A percentile compares a stretch with the other conserved stretches of the same genome.
Conservation (phyloP, 148 eudicot species). For the Limonium bicolor region DNA sequence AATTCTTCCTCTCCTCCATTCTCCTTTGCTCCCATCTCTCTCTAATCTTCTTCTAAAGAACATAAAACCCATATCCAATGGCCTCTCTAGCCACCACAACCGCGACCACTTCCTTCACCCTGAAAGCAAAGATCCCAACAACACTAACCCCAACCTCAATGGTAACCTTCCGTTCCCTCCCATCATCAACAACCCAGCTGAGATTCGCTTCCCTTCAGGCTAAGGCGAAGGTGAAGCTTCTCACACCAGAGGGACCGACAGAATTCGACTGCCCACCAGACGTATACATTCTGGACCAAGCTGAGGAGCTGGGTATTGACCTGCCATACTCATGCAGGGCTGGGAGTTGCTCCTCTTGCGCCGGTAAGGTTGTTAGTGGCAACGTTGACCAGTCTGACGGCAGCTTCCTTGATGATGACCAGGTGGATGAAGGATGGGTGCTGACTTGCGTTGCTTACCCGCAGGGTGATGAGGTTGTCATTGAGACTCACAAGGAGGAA, state of each 20-base stretch:
- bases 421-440: conserved; percentile 43
- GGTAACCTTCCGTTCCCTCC: conserved; percentile 19
- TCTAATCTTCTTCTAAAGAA: no score
- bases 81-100: conserved; percentile 27
- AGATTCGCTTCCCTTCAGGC: conserved; percentile 40
- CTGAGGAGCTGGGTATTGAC: conserved; percentile 46
- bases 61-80: no score
- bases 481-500: conserved; percentile 82
- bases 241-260: conserved; percentile 30
- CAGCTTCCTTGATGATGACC: conserved; percentile 68
- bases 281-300: conserved; percentile 51
- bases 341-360: conserved; percentile 76
- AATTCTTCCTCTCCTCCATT: no score
- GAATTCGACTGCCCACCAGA: conserved; percentile 39
- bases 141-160: conserved; percentile 12
- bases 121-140: no score
- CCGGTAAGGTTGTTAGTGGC: conserved; percentile 41
- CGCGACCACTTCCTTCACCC: conserved; percentile 39
- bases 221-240: conserved; percentile 35
- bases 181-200: conserved; percentile 31
- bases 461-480: conserved; percentile 25
- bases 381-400: conserved; percentile 52
- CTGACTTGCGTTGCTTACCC: conserved; percentile 78
- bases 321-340: conserved; percentile 90
- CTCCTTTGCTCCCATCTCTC: no score